phyloP scores from a whole-genome alignment of 345 rosid genomes.

The Ailanthus altissimus region DNA sequence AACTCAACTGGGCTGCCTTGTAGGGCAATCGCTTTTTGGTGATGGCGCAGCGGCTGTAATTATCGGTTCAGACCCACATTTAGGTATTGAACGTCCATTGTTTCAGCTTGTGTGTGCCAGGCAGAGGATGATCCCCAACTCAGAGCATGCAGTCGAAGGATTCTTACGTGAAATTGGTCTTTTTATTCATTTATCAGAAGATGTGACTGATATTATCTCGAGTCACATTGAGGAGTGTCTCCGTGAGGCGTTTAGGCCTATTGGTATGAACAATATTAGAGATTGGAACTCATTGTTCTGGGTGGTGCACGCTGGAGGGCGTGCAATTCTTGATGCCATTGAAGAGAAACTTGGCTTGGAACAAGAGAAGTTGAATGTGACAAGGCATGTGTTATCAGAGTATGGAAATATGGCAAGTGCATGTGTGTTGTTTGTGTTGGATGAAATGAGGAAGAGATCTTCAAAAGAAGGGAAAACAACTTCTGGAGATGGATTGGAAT shows the following conservation, averaged over 20 bases:
- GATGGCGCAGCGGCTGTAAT: background rate
- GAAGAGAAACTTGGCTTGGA: slow-evolving; percentile 13
- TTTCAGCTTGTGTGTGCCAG: background rate
- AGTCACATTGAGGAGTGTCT: background rate
- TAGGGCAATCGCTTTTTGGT: background rate
- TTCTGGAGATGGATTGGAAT: slow-evolving; percentile 12
- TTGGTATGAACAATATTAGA: background rate
- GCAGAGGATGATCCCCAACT: background rate
- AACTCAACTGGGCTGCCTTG: background rate
- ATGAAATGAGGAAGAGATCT: slow-evolving; percentile 14
- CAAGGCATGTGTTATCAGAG: background rate
- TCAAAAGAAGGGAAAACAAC: background rate
- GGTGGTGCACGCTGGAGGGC: background rate
- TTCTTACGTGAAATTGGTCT: background rate
- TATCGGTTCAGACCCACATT: background rate
- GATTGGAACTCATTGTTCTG: slow-evolving; percentile 6
- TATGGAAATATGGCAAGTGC: slow-evolving; percentile 11
- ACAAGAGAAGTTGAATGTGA: background rate
- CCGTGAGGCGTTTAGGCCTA: background rate
- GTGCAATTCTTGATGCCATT: background rate
- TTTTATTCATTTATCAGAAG: background rate
- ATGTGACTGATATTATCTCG: slow-evolving; percentile 6
- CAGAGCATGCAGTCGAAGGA: background rate
- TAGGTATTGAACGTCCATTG: background rate
- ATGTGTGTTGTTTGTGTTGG: slow-evolving; percentile 9